Evolutionary conservation across 345 rosid species (phyloP), one percentile per base, ranked within the genome.

Genomic region (Lenwebbia sp.): DNA sequence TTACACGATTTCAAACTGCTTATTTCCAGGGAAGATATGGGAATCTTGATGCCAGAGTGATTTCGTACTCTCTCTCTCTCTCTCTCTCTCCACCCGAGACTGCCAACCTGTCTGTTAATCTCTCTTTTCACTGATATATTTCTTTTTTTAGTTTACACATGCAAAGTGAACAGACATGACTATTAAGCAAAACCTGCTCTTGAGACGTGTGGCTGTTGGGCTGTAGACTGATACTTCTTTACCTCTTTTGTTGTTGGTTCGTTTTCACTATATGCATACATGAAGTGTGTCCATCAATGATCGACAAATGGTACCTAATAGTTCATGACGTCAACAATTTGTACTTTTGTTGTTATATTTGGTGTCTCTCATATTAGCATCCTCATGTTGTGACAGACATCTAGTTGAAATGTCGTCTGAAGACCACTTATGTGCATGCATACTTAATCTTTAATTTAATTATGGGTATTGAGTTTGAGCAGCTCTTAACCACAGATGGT

Each of bases 21-120:
- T 95, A 88, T 92, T 97, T 97, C 89, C 99, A 97, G 87, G 99
- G 98, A 75, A 95, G 94, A 93, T 97, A 97, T 92, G 98, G 97
- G 90, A 93, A 90, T 90, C 98, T 95, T 53, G 99, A 97, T 91
- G 91, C 98, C 89, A 92, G 97, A 89, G 98, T 96, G 89, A 96
- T 96, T 92, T 96, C 99, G 99, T 96, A 82, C 96, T 92, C 88
- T 93, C 90, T 85, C 88, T 53, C 49, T 85, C 88, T 86, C 87
- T 85, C 65, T 83, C 60, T 75, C 84, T 87, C 54, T 65, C 82
- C 76, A 17, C 85, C 23, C 12, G 41, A 7, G 40, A 49, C 55
- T 82, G 53, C 13, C 55, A 21, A 12, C 13, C 13, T 52, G 81
- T 41, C 40, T 41, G 74, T 86, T 49, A 82, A 44, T 26, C 85